phyloP scores from a whole-genome alignment of 2,329 filamentous ascomycete species.

The Calonectria honghensis region DNA sequence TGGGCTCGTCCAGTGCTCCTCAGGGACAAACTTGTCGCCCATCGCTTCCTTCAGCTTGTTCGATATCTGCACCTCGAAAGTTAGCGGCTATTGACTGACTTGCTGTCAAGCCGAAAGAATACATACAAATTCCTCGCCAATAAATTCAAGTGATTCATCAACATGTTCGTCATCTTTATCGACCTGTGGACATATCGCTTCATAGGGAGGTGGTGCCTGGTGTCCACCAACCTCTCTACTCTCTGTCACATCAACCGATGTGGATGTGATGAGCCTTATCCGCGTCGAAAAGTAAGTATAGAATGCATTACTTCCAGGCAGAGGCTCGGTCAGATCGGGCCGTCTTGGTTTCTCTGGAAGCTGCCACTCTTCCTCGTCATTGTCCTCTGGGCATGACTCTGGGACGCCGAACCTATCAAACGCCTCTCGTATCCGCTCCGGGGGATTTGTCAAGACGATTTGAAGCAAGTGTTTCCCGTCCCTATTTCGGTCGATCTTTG shows the following conservation, averaged over 20 bases:
- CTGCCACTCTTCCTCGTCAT: neutral
- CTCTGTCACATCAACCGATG: neutral
- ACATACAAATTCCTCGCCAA: slow-evolving; percentile 10
- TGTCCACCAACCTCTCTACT: neutral
- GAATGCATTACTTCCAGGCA: neutral
- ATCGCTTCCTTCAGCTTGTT: neutral
- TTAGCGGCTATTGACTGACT: neutral
- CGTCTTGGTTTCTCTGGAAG: neutral
- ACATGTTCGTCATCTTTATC: neutral
- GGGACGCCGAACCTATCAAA: slow-evolving; percentile 6
- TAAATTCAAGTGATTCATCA: neutral
- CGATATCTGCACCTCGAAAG: neutral
- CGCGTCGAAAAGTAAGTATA: neutral
- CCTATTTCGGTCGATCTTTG: neutral
- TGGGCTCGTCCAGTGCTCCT: slow-evolving; percentile 5
- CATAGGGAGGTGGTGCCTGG: neutral
- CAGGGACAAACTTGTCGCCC: slow-evolving; percentile 1
- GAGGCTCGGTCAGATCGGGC: too few relatives aligned
- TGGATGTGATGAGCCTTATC: neutral
- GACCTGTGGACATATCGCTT: neutral
- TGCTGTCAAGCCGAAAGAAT: neutral
- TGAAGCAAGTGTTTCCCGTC: slow-evolving; percentile 3
- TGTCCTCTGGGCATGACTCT: neutral
- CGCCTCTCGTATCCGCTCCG: neutral
- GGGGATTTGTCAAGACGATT: slow-evolving; percentile 8